Evolutionary conservation across 495 filamentous ascomycete genomes (phyloP), one percentile per base, ranked within the genome.

Genomic region (Saxophila tyrrhenica): DNA sequence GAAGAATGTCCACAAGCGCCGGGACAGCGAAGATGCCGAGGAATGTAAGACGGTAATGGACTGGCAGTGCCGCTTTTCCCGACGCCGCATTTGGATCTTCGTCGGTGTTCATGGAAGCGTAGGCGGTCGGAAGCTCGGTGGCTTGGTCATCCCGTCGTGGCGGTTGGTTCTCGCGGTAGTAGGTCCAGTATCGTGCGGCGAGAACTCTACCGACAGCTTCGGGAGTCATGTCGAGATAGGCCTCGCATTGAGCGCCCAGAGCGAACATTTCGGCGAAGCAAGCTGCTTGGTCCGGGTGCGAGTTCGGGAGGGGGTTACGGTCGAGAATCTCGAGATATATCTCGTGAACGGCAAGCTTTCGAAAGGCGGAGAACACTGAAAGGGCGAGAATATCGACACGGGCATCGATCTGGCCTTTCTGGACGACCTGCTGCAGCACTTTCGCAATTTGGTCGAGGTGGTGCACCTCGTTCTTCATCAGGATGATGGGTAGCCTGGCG

Each of bases 231-330:
- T 77, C 78, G 46, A 82, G 81, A 56, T 79, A 82, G 0, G 74
- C 71, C 39, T 81, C 79, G 55, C 79, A 82, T 25, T 76, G 76
- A 5, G 79, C 79, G 10, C 79, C 79, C 15, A 79, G 69, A 1
- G 78, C 79, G 59, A 81, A 82, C 0, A 76, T 72, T 58, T 82
- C 79, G 8, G 79, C 75, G 57, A 82, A 81, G 10, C 75, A 75
- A 9, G 76, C 79, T 9, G 79, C 78, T 58, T 82, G 79, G 55
- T 82, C 79, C 1, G 73, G 61, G 42, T 75, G 73, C 23, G 67
- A 62, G 62, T 80, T 80, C 16, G 77, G 77, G 5, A 80, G 63
- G 1, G 78, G 77, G 55, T 81, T 81, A 7, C 79, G 72, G 58
- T 82, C 79, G 5, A 73, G 74, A 0, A 81, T 74, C 58, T 81